Evolutionary conservation across 192 early-diverging fungal genomes (phyloP).

Genomic region (Geosiphon pyriformis): DNA sequence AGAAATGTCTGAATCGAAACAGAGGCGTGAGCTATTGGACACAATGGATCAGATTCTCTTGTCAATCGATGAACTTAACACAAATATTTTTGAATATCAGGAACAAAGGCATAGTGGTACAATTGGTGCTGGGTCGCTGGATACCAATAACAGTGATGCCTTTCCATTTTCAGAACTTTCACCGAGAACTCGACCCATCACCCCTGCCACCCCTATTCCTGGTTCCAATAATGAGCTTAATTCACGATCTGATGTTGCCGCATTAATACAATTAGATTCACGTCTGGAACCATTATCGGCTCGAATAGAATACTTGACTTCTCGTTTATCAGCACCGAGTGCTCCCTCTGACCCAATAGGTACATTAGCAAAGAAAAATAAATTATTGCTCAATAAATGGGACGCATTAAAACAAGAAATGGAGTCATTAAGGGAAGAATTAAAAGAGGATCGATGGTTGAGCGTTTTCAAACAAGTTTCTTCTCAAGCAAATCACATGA

Average conservation of each 20-base stretch:
- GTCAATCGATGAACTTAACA: constrained; percentile 40
- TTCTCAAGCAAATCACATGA: constrained; percentile 52
- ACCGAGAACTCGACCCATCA: constrained; percentile 3
- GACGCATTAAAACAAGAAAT: constrained; percentile 50
- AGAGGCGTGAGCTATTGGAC: constrained; percentile 29
- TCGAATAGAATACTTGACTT: constrained; percentile 42
- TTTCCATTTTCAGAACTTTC: constrained; percentile 1
- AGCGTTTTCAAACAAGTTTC: constrained; percentile 48
- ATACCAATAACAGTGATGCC: background rate
- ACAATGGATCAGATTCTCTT: constrained; percentile 39
- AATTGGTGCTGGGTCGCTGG: background rate
- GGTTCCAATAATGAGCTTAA: background rate
- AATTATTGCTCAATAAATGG: constrained; percentile 34
- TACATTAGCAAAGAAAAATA: constrained; percentile 28
- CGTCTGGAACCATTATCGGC: constrained; percentile 46
- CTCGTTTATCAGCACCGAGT: constrained; percentile 26
- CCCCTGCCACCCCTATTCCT: background rate
- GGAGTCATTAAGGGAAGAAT: constrained; percentile 49
- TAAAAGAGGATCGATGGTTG: constrained; percentile 56
- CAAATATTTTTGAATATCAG: constrained; percentile 41
- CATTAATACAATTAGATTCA: constrained; percentile 41
- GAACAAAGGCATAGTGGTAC: constrained; percentile 31
- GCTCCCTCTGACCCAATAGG: constrained; percentile 33
- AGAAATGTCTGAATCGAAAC: constrained; percentile 35
- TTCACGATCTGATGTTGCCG: constrained; percentile 16